Base-by-base conservation (phyloP, 139 green algal genomes). In the Limnomonas spitsbergensis region DNA sequence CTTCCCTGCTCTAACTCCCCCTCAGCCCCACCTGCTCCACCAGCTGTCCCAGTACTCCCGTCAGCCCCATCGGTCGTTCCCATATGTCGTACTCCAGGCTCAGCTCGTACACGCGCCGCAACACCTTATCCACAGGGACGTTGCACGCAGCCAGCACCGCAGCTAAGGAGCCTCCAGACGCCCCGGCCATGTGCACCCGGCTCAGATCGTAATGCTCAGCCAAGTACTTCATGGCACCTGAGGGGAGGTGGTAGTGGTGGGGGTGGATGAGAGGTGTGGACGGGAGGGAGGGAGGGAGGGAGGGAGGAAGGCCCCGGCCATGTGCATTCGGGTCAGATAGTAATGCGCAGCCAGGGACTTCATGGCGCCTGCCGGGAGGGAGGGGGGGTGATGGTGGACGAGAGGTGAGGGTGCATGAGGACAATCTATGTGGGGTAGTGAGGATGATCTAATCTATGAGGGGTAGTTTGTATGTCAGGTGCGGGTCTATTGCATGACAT, bases 161-260 rank as follows among this genome's bases (percentile, higher is more conserved):
- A 2, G 81, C 85, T 1, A 91, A 47, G 4, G 85, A 80, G 4
- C 87, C 87, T 27, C 85, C 87, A 35, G 69, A 83, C 4, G 87
- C 87, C 2, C 87, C 87, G 29, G 74, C 81, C 87, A 90, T 90
- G 9, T 77, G 78, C 14, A 89, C 72, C 70, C 84, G 79, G 32
- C 70, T 85, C 2, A 91, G 75, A 66, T 89, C 83, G 31, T 82
- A 91, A 37, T 73, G 79, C 69, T 89, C 61, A 2, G 80, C 56
- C n/a, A 91, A 53, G 81, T 87, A 90, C 71, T 90, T 84, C 71
- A 91, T 79, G 4, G 87, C 87, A 34, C 87, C 85, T 83, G 69
- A 20, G 69, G 69, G 24, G n/a, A n/a, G n/a, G n/a, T n/a, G n/a
- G n/a, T n/a, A n/a, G n/a, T n/a, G n/a, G n/a, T n/a, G n/a, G n/a